Percentiles rank a stretch among this genome's conserved stretches.
These are phyloP conservation scores for Penicillium griseofulvum DNA, from an alignment of 2,329 filamentous ascomycete species.

Conservation along the genomic window DNA sequence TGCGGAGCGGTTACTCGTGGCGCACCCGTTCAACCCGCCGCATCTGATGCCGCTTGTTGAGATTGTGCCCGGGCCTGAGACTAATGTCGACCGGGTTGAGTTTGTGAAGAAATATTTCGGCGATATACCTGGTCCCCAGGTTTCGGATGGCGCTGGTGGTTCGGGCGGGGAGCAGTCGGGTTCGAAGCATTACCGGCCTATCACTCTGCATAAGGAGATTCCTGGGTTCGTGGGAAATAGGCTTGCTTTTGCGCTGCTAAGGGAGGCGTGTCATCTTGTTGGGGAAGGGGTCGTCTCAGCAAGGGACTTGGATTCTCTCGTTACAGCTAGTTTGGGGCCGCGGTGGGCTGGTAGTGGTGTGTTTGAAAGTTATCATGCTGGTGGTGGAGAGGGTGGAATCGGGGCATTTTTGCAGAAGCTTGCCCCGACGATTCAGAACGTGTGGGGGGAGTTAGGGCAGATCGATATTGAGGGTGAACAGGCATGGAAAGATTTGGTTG, in stretches of 20 bases:
- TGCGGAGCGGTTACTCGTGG: slow-evolving; percentile 50
- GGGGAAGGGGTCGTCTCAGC: slow-evolving; percentile 53
- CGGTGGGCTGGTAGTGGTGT: slow-evolving; percentile 57
- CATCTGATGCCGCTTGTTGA: slow-evolving; percentile 62
- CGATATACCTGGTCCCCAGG: slow-evolving; percentile 11
- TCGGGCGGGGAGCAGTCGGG: neutral
- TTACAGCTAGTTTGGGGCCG: slow-evolving; percentile 53
- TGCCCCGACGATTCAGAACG: slow-evolving; percentile 54
- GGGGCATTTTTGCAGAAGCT: slow-evolving; percentile 56
- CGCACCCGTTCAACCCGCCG: slow-evolving; percentile 62
- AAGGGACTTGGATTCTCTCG: slow-evolving; percentile 53
- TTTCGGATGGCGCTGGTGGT: neutral
- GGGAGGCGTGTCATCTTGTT: slow-evolving; percentile 57
- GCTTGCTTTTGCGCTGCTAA: slow-evolving; percentile 56
- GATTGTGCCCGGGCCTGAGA: slow-evolving; percentile 52
- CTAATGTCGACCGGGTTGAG: slow-evolving; percentile 29
- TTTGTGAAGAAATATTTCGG: slow-evolving; percentile 43
- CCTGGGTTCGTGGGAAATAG: slow-evolving; percentile 59
- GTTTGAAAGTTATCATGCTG: slow-evolving; percentile 60
- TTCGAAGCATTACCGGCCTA: slow-evolving; percentile 37
- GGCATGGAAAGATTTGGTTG: slow-evolving; percentile 49
- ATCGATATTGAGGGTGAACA: slow-evolving; percentile 37
- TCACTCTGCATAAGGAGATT: slow-evolving; percentile 52
- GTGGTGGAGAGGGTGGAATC: slow-evolving; percentile 55
- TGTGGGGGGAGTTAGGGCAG: slow-evolving; percentile 52